Evolutionary conservation across 1,139 yeast genomes (phyloP), one percentile per base, ranked within the genome.

Genomic region (Meyerozyma carpophila): DNA sequence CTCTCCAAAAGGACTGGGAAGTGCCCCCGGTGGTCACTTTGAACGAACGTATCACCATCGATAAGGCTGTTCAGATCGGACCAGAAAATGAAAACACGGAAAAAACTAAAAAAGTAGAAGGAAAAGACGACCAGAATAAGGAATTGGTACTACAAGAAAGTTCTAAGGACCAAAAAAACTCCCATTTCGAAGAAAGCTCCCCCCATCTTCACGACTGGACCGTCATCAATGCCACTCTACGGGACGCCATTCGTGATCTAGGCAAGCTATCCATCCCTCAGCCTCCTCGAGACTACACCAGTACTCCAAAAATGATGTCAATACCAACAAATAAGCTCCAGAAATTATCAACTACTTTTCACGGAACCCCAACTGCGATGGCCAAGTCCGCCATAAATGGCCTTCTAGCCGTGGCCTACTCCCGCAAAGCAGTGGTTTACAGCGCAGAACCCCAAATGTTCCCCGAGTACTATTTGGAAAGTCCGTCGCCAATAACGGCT

Each of bases 381-480:
- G 41, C 36, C 6, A 14, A 31, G 7, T 39, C 36, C n/a, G 5
- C 34, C 21, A 16, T 27, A n/a, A 32, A 38, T 18, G 13, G 27
- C 3, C 27, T 29, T 11, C 26, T 21, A 10, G 31, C 38, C 10
- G 24, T 16, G 7, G 42, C 25, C 4, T 18, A 28, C 10, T n/a
- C 20, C 6, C 25, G 31, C 14, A 16, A n/a, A 11, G 79, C 66
- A 14, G 64, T 56, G 50, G 61, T 63, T 44, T 70, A 58, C 57
- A 63, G 53, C 51, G 45, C 47, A 34, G 61, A 43, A 20, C 50
- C 43, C 25, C 47, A 44, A 11, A 44, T 55, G 5, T 51, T 61
- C 28, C 82, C 85, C 0, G 86, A 81, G 50, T 73, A 65, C 53
- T 68, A 70, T 36, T 68, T 82, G 41, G 63, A 66, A 16, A 56